Base-by-base conservation (phyloP, 805 yeast species). In the Kuraishia hungarica region DNA sequence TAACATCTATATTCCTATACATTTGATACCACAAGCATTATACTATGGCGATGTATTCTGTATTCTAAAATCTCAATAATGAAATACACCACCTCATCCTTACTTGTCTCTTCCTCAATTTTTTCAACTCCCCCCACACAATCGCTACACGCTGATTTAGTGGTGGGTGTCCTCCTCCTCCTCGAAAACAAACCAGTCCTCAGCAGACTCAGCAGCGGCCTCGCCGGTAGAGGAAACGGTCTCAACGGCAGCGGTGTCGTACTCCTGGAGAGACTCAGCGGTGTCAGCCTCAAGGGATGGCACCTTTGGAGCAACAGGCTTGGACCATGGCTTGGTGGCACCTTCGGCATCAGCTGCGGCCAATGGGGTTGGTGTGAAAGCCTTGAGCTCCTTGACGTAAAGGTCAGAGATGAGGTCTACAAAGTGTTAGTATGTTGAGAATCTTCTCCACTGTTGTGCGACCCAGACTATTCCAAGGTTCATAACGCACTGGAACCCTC, bases 341-440 rank as follows among this genome's bases (percentile, higher is more conserved):
- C 83, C 80, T 66, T 84, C 90, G 59, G 93, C 86, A 62, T 88
- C 96, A 61, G 81, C 77, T 57, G 87, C 82, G 57, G 87, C 74
- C 55, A 86, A 69, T 58, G 90, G 83, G 57, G 86, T 81, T 69
- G 97, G 92, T 79, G 91, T 90, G 84, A 89, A 92, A 59, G 83
- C 82, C 77, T 86, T 89, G 74, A 94, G 78, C 74, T 92, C 96
- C 71, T 81, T 83, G 68, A 93, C 75, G 78, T 92, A 92, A 64
- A 92, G 81, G 62, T 92, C 97, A 71, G 89, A 81, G 68, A 92
- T 72, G 69, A 87, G 77, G 80, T 92, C 56, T 54, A 28, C 29
- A 26, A 26, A 13, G 2, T 48, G 54, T 52, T 52, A 52, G 54
- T 52, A n/a, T n/a, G n/a, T n/a, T n/a, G n/a, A n/a, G n/a, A n/a